Base-by-base conservation (phyloP, 306 rosid genomes). In the Albizia julibrissin region DNA sequence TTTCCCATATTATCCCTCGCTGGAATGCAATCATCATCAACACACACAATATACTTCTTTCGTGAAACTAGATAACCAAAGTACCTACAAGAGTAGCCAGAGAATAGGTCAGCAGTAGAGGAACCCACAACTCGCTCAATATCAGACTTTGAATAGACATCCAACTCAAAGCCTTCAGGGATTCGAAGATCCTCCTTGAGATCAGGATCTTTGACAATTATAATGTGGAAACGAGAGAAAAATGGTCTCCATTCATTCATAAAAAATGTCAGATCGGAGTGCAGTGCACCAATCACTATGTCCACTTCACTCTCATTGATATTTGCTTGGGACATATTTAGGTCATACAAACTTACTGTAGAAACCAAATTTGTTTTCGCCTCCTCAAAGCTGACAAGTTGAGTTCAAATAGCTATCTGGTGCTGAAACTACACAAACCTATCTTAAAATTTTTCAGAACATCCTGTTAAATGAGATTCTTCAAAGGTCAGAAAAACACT, bases 31-130 rank as follows among this genome's bases (percentile, higher is more conserved):
- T 96, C 99, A 87, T 92, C 99, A 69, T 96, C 99, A 67, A 96
- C 72, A 34, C 94, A 93, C 86, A 96, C 85, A 68, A 96, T 86
- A 79, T 93, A 96, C 82, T 91, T 96, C 85, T 91, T 93, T 86
- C 79, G 90, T 10, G 98, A 96, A 67, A 93, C 61, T 22, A 96
- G 94, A 76, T 90, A 87, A 72, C 99, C 99, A 72, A 96, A 96
- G 83, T 96, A 96, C 87, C 99, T 90, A 79, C 97, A 93, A 1
- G 99, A 88, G 86, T 96, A 96, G 74, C 99, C 99, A 62, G 98
- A 87, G 89, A 96, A 93, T 80, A 85, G 87, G 80, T 82, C 52
- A 18, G 96, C 87, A 72, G 79, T 42, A 24, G 99, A 82, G 61
- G 96, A 88, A 82, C 97, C 99, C 71, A 87, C 92, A 74, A 86